These are phyloP conservation scores for Boletus patriciae DNA, from an alignment of 768 basidiomycete genomes.

Conservation along the genomic window DNA sequence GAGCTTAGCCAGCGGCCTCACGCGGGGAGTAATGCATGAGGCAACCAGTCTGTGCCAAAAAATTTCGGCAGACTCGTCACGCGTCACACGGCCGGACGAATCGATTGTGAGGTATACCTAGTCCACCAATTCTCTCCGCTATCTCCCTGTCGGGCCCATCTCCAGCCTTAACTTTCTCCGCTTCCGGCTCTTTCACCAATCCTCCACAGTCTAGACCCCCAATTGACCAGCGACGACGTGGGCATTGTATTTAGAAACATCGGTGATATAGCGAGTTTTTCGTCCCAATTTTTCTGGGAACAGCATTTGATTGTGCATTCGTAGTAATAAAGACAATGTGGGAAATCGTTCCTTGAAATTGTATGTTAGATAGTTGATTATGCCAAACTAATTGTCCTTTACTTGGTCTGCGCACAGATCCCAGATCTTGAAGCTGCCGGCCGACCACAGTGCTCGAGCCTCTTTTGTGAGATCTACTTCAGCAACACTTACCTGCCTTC, in stretches of 20 bases:
- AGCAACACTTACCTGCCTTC: constrained; percentile 55
- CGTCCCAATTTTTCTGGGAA: constrained; percentile 63
- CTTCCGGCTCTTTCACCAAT: constrained; percentile 44
- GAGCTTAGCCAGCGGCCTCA: background rate
- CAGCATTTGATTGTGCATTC: constrained; percentile 56
- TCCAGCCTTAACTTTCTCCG: constrained; percentile 32
- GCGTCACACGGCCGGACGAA: too few relatives aligned
- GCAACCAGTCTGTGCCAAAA: constrained; percentile 30
- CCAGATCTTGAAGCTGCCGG: too few relatives aligned
- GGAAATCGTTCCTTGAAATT: constrained; percentile 61
- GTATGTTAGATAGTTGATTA: constrained; percentile 40
- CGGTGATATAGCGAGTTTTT: constrained; percentile 62
- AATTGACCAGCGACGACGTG: constrained; percentile 64
- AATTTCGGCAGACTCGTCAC: too few relatives aligned
- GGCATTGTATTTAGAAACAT: constrained; percentile 73
- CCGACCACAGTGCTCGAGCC: too few relatives aligned
- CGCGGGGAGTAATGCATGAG: constrained; percentile 17
- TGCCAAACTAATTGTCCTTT: background rate
- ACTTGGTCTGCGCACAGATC: constrained; percentile 41
- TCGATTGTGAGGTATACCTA: too few relatives aligned
- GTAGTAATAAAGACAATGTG: constrained; percentile 59
- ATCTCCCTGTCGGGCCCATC: too few relatives aligned
- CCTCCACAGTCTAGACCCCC: constrained; percentile 40
- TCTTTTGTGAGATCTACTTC: constrained; percentile 73
- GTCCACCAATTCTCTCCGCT: constrained; percentile 2